Conservation (phyloP, 352 stramenopile species). For the Phytopythium litorale region DNA sequence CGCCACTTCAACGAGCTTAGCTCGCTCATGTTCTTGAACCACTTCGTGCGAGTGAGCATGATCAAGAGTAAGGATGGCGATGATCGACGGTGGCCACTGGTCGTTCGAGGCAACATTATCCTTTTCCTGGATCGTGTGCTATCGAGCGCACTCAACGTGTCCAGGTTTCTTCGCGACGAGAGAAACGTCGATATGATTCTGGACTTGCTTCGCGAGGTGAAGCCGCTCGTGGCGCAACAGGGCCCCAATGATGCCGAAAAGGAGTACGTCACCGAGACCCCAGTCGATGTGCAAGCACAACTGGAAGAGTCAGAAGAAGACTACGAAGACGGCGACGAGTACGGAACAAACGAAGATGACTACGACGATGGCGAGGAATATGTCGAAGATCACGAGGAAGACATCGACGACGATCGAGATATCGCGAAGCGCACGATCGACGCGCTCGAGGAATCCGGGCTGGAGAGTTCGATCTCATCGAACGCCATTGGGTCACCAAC, state of each 20-base stretch:
- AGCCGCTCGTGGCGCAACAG: conserved; percentile 65
- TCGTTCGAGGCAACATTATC: conserved; percentile 81
- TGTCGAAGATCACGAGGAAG: conserved; percentile 29
- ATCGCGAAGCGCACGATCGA: conserved; percentile 61
- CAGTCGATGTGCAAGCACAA: conserved; percentile 45
- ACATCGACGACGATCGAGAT: conserved; percentile 33
- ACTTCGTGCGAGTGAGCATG: conserved; percentile 79
- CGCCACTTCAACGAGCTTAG: conserved; percentile 70
- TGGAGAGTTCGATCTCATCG: conserved; percentile 41
- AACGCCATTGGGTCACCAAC: conserved; percentile 29
- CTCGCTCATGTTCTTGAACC: conserved; percentile 81
- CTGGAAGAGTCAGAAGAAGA: conserved; percentile 62
- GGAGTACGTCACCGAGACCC: conserved; percentile 64
- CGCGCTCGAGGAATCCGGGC: conserved; percentile 55
- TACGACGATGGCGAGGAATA: conserved; percentile 42
- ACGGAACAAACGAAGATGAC: conserved; percentile 27
- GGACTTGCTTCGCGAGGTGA: conserved; percentile 71
- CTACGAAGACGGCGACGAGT: conserved; percentile 30
- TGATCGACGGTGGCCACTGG: conserved; percentile 57
- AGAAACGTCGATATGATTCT: conserved; percentile 77
- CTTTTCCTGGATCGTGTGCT: conserved; percentile 79
- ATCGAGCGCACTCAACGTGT: conserved; percentile 76
- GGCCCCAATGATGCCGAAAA: conserved; percentile 62
- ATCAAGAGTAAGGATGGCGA: conserved; percentile 42
- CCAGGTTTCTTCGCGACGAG: conserved; percentile 67